Conservation (phyloP, 1,284 basidiomycete species). For the Phylloporus sp. region DNA sequence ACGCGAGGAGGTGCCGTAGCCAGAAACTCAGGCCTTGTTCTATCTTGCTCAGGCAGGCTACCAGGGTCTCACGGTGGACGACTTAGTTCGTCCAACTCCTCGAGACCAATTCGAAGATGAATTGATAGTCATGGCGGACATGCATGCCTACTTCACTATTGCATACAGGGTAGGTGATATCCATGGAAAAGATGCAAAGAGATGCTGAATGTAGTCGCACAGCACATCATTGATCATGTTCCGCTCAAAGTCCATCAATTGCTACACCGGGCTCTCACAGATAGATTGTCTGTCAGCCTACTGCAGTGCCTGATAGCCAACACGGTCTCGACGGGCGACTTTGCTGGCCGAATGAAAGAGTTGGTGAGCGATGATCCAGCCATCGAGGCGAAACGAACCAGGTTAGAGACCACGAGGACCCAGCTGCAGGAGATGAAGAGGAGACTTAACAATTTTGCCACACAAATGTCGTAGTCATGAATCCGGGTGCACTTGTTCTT, state of each 20-base stretch:
- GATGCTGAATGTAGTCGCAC: constrained; percentile 1
- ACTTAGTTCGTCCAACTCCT: constrained; percentile 25
- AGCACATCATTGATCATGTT: constrained; percentile 61
- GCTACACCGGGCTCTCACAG: constrained; percentile 47
- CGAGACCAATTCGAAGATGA: constrained; percentile 41
- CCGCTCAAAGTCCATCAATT: constrained; percentile 55
- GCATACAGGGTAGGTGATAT: constrained; percentile 44
- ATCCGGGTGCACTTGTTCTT: not conserved
- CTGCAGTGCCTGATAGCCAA: constrained; percentile 40
- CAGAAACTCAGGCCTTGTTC: constrained; percentile 14
- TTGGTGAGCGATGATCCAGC: constrained; percentile 51
- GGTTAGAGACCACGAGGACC: constrained; percentile 33
- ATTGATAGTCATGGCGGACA: constrained; percentile 51
- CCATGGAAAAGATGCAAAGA: not conserved
- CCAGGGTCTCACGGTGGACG: constrained; percentile 14
- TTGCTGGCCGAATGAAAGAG: constrained; percentile 35
- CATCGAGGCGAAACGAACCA: constrained; percentile 33
- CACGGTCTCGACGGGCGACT: constrained; percentile 11
- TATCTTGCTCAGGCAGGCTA: constrained; percentile 31
- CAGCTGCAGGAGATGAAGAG: constrained; percentile 43
- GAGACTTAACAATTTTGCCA: constrained; percentile 31
- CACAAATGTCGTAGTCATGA: constrained; percentile 11
- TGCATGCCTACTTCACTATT: constrained; percentile 56
- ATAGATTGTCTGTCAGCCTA: constrained; percentile 43
- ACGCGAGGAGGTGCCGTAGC: no score